Conservation (phyloP, 805 yeast genomes). For the Metschnikowia santaceciliae region DNA sequence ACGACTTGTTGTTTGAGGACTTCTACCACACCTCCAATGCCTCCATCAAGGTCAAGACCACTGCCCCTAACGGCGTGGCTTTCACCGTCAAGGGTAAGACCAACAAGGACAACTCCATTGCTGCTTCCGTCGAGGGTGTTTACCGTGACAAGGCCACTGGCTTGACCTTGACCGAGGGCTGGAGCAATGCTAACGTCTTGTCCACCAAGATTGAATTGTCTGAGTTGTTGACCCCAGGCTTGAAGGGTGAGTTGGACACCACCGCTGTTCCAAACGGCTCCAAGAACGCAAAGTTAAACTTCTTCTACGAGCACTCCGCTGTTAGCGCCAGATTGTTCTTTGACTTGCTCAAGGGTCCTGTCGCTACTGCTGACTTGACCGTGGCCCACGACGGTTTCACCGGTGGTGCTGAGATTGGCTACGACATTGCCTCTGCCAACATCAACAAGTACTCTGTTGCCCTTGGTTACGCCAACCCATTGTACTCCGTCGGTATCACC, state of each 20-base stretch:
- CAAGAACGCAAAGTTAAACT: conserved; percentile 84
- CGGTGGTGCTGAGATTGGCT: conserved; percentile 95
- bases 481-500: conserved; percentile 80
- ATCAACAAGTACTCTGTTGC: conserved; percentile 93
- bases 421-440: conserved; percentile 90
- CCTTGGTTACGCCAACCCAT: conserved; percentile 85
- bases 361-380: conserved; percentile 91
- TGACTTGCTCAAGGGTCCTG: conserved; percentile 92
- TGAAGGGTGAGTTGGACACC: conserved; percentile 88
- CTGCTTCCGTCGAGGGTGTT: conserved; percentile 88
- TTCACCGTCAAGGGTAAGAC: conserved; percentile 93
- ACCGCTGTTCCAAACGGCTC: conserved; percentile 79
- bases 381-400: conserved; percentile 95
- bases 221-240: conserved; percentile 90
- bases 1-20: conserved; percentile 85
- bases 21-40: conserved; percentile 91
- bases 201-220: conserved; percentile 90
- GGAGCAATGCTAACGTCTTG: conserved; percentile 91
- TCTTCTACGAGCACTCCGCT: conserved; percentile 88
- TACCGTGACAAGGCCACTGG: conserved; percentile 91
- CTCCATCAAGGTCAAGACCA: conserved; percentile 82
- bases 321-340: conserved; percentile 93
- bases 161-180: conserved; percentile 91
- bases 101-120: conserved; percentile 73
- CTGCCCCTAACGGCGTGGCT: conserved; percentile 94